Evolutionary conservation across 352 stramenopile genomes (phyloP).

Genomic region (Globisporangium middletonii): DNA sequence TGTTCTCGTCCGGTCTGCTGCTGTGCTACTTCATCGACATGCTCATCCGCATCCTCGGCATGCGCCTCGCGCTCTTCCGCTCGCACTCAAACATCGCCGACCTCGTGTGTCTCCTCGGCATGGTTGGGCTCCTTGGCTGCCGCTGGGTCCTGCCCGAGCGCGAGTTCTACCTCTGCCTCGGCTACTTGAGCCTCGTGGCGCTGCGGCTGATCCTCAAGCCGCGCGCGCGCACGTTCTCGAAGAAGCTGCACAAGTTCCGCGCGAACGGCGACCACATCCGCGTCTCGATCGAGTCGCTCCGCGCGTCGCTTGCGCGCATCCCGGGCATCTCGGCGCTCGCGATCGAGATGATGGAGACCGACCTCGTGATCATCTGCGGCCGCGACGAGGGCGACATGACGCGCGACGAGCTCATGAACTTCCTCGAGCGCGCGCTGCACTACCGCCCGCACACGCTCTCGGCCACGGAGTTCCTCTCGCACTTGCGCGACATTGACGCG

Average conservation of each 20-base stretch:
- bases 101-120: constrained; percentile 58
- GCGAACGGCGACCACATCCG: constrained; percentile 82
- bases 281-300: constrained; percentile 81
- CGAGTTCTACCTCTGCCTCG: constrained; percentile 70
- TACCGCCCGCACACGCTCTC: constrained; percentile 72
- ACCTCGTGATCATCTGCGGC: constrained; percentile 83
- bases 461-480: constrained; percentile 74
- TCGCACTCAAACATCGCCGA: constrained; percentile 83
- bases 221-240: constrained; percentile 74
- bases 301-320: constrained; percentile 71
- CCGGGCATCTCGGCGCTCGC: constrained; percentile 72
- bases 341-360: constrained; percentile 89
- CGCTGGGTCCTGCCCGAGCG: constrained; percentile 48
- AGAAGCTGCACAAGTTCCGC: constrained; percentile 87
- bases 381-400: constrained; percentile 84
- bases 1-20: constrained; percentile 71
- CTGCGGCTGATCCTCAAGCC: constrained; percentile 82
- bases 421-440: constrained; percentile 71
- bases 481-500: constrained; percentile 83
- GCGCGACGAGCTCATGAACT: constrained; percentile 82
- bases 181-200: constrained; percentile 61
- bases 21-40: constrained; percentile 84
- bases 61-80: constrained; percentile 69
- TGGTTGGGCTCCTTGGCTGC: constrained; percentile 46
- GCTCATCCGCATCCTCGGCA: constrained; percentile 62